A percentile compares a stretch with the other conserved stretches of the same genome.
These are phyloP conservation scores for Schoenoplectus tabernaemontani DNA, from an alignment of 202 grass and related monocot genomes.

Conservation along the genomic window DNA sequence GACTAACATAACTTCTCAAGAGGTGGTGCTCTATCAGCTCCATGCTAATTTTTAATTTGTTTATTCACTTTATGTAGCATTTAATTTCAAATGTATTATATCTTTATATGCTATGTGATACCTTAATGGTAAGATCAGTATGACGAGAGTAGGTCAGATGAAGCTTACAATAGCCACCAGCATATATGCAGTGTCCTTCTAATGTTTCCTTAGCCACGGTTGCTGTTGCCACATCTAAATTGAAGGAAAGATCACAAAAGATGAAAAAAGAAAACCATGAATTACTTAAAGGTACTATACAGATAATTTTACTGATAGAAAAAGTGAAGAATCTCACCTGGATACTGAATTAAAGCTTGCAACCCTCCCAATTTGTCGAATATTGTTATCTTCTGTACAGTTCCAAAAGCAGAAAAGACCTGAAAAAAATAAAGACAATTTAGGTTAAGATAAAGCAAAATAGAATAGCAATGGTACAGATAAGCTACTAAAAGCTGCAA, in stretches of 20 bases:
- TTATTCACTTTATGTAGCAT: background rate
- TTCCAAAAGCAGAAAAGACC: slow-evolving; percentile 82
- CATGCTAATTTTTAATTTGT: background rate
- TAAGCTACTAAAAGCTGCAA: background rate
- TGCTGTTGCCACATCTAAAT: slow-evolving; percentile 64
- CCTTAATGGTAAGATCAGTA: slow-evolving; percentile 99
- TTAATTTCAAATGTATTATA: slow-evolving; percentile 23
- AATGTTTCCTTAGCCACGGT: slow-evolving; percentile 91
- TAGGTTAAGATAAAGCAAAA: slow-evolving; percentile 1
- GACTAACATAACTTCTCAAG: slow-evolving; percentile 7
- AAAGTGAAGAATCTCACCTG: slow-evolving; percentile 32
- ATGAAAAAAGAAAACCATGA: slow-evolving; percentile 1
- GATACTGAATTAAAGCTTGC: slow-evolving; percentile 89
- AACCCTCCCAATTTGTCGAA: slow-evolving; percentile 87
- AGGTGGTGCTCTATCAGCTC: background rate
- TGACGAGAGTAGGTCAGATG: slow-evolving; percentile 99
- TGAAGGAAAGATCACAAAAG: background rate
- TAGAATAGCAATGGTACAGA: background rate
- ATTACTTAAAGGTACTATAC: slow-evolving; percentile 19
- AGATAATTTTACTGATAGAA: background rate
- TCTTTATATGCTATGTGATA: slow-evolving; percentile 39
- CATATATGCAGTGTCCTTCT: slow-evolving; percentile 99
- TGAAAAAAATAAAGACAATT: slow-evolving; percentile 30
- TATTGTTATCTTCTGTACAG: slow-evolving; percentile 82
- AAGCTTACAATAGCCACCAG: slow-evolving; percentile 99